Base-by-base conservation (phyloP, 2,329 filamentous ascomycete genomes). In the Phialophora tarda region DNA sequence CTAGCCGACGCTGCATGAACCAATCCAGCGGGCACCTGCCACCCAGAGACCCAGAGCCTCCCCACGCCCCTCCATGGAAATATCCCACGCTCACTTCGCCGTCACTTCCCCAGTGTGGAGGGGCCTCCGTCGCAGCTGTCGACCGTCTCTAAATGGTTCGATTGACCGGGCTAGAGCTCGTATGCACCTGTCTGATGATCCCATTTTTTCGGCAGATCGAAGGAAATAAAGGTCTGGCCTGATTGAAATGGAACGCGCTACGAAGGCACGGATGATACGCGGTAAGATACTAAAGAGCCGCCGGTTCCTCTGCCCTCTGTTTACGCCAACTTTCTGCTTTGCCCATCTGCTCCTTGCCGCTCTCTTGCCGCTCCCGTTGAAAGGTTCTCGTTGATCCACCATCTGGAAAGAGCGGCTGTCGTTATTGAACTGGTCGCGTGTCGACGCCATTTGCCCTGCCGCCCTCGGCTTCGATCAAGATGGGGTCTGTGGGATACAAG, bases 401-500 rank as follows among this genome's bases (percentile, higher is more conserved):
- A 8, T 34, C 32, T 3, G 32, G 10, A 3, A 34, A 34, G 11
- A 11, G 32, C 32, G 32, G 10, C 2, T 34, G 48, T 51, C 48
- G 48, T 51, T 8, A 4, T 24, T 51, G 21, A 51, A 26, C 24
- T 6, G 48, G 48, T 26, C 17, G 8, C 21, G 47, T 26, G 21
- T 50, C 21, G 23, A 50, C 11, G 24, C 23, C 48, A 17, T 51
- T 23, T 26, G 48, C 23, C 23, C 24, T 21, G 48, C 24, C 12
- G 1, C 28, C 51, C 24, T 17, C 17, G 28, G n/a, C 28, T 17
- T 4, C 23, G 26, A 23, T 34, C 59, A 61, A 53, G 47, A 69
- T 69, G 67, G 67, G 67, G 21, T 67, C 64, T 17, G 50, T 69
- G 24, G 64, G 64, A 11, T 67, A 69, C 51, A 64, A 67, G 41